Base-by-base conservation (phyloP, 352 stramenopile genomes). In the Phytophthora megakarya region DNA sequence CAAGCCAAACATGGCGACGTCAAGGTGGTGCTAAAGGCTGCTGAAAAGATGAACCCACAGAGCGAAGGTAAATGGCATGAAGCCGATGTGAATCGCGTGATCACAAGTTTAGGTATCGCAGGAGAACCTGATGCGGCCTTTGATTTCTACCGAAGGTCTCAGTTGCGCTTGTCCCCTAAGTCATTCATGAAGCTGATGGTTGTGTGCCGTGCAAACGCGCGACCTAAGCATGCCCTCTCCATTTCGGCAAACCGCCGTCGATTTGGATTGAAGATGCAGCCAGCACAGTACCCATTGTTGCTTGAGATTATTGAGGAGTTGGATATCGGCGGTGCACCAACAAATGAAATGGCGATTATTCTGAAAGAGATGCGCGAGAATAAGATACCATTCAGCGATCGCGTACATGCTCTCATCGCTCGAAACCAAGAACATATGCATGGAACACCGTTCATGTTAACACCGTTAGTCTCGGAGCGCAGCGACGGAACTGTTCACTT, bases 231-330 rank as follows among this genome's bases (percentile, higher is more conserved):
- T 19, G 78, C 80, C 22, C 56, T 73, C 15, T 66, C 70, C 30
- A 76, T 89, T 50, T 65, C 88, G 28, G 55, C 63, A 30, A 89
- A 86, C 70, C 80, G 80, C 25, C 78, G 72, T 33, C 76, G 74
- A 16, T 89, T 88, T 68, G 57, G 74, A 23, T 21, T 89, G 11
- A 67, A 58, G 15, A 67, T 89, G 15, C 55, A 73, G 37, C 65
- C 78, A 22, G 32, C 47, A 16, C 68, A 77, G 47, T 88, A 83
- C 58, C 72, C 80, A 26, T 42, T 37, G 16, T 45, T 86, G 23
- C 50, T 89, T 15, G 76, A 86, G 49, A 70, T 67, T 30, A 65
- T 89, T 44, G 77, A 88, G 26, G 54, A 71, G 32, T 23, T 71
- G 33, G 50, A 38, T 39, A 67, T 72, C 12, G 71, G 69, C 1